Conservation (phyloP, 1,139 yeast species). For the Petasospora rhodanensis region DNA sequence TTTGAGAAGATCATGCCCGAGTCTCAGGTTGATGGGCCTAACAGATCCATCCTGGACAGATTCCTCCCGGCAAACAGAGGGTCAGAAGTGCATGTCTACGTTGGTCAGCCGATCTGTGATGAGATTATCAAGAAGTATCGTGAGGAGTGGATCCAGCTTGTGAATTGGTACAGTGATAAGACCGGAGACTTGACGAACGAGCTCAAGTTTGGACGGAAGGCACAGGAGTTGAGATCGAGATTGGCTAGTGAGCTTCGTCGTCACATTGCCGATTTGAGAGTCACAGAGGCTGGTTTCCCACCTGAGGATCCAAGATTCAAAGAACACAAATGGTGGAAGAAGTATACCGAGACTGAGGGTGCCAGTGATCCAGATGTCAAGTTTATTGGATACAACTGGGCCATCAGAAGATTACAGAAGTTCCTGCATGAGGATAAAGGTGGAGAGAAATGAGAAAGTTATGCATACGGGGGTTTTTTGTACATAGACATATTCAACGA, state of each 20-base stretch:
- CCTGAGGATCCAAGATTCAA: conserved; percentile 60
- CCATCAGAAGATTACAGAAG: conserved; percentile 61
- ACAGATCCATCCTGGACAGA: conserved; percentile 46
- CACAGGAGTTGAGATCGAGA: conserved; percentile 57
- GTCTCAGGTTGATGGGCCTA: conserved; percentile 35
- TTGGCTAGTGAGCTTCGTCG: conserved; percentile 67
- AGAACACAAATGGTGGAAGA: conserved; percentile 68
- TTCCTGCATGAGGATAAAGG: conserved; percentile 4
- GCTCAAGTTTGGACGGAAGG: conserved; percentile 59
- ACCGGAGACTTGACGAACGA: conserved; percentile 62
- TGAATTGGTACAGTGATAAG: conserved; percentile 45
- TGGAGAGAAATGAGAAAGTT: too few relatives aligned
- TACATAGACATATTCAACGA: neutral
- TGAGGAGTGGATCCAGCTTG: conserved; percentile 61
- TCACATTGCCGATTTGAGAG: conserved; percentile 57
- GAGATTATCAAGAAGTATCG: conserved; percentile 55
- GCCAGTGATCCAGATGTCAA: conserved; percentile 59
- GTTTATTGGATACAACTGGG: conserved; percentile 78
- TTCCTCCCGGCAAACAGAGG: conserved; percentile 66
- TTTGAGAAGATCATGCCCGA: conserved; percentile 89
- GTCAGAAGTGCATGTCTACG: conserved; percentile 58
- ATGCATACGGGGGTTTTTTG: neutral
- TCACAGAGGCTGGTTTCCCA: conserved; percentile 45
- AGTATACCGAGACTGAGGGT: conserved; percentile 61
- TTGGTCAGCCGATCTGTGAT: conserved; percentile 73